Evolutionary conservation across 148 eudicot species (phyloP).

Genomic region (Fagopyrum tataricum): DNA sequence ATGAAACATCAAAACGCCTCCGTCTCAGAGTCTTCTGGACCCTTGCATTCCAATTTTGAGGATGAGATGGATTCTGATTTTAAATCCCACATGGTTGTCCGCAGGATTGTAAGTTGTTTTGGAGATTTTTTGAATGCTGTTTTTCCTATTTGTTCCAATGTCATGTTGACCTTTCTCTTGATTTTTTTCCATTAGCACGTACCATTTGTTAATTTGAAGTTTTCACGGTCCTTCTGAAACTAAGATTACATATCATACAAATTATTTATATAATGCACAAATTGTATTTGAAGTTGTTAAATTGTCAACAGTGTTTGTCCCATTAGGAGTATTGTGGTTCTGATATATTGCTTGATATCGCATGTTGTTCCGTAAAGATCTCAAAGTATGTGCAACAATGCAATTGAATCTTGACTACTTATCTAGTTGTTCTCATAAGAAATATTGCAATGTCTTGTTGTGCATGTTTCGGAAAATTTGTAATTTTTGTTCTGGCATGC

Average conservation of each 20-base stretch:
- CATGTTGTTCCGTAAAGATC: neutral
- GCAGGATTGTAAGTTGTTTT: conserved; percentile 10
- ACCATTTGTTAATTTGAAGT: neutral
- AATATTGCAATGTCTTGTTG: neutral
- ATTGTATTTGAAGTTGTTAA: too few species aligned
- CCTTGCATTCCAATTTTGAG: neutral
- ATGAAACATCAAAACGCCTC: neutral
- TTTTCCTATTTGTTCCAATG: neutral
- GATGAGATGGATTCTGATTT: neutral
- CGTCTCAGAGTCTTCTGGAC: neutral
- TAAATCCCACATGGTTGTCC: neutral
- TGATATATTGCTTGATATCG: neutral
- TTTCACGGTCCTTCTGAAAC: neutral
- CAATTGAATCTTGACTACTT: neutral
- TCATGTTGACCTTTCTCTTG: neutral
- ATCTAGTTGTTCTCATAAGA: neutral
- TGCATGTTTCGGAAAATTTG: neutral
- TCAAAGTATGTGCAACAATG: neutral
- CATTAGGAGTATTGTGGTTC: neutral
- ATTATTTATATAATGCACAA: neutral
- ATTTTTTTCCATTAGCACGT: neutral
- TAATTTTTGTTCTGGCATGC: neutral
- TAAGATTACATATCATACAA: neutral
- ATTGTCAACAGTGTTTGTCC: neutral
- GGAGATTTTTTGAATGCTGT: neutral